Conservation (phyloP, 768 basidiomycete species). For the Baorangia bicolor region DNA sequence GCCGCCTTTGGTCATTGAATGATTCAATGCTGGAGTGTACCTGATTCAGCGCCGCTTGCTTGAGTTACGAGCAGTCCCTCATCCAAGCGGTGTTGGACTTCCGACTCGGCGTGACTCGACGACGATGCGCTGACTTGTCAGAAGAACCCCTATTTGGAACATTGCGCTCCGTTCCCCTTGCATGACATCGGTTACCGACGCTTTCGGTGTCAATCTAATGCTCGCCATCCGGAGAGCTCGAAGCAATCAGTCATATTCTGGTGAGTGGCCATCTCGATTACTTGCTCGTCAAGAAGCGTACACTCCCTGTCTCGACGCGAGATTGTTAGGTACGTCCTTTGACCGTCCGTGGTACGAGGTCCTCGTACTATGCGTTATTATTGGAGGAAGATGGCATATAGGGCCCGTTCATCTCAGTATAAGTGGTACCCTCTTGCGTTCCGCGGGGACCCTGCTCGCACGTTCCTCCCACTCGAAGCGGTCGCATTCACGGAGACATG, state of each 20-base stretch:
- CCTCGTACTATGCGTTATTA: neutral
- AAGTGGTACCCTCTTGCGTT: too few species aligned
- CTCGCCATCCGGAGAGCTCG: neutral
- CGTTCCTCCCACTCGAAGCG: too few species aligned
- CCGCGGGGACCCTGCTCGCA: too few species aligned
- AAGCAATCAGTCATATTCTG: neutral
- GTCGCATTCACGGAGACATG: too few species aligned
- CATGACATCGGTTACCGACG: neutral
- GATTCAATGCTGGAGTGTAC: neutral
- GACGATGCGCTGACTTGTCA: neutral
- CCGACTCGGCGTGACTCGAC: neutral
- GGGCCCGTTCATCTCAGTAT: too few species aligned
- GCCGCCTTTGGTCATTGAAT: neutral
- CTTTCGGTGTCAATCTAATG: neutral
- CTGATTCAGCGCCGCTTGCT: neutral
- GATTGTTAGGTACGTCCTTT: neutral
- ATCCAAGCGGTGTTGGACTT: neutral
- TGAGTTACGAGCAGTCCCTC: neutral
- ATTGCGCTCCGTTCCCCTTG: neutral
- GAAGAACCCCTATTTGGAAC: neutral
- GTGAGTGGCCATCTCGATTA: neutral
- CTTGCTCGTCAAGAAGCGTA: neutral
- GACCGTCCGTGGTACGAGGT: neutral
- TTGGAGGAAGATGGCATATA: too few species aligned
- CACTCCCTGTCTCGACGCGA: neutral